A percentile compares a stretch with the other conserved stretches of the same genome.
These are phyloP conservation scores for Brassica hybrid DNA, from an alignment of 441 rosid genomes.

Conservation along the genomic window DNA sequence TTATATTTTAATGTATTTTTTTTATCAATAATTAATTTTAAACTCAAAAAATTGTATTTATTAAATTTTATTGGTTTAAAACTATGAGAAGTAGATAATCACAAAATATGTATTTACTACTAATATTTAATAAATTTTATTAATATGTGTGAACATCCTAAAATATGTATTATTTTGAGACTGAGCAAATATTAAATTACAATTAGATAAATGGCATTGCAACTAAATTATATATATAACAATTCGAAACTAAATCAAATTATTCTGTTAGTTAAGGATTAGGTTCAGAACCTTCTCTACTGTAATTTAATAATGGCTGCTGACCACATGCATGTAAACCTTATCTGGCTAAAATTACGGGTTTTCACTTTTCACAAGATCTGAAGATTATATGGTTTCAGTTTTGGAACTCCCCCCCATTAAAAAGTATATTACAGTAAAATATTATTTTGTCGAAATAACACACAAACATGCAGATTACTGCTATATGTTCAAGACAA, in stretches of 20 bases:
- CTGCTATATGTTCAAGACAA: neutral
- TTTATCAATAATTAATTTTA: too few relatives aligned
- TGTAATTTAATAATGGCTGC: neutral
- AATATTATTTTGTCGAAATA: neutral
- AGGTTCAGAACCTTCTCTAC: neutral
- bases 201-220: neutral
- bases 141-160: too few relatives aligned
- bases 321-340: neutral
- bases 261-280: neutral
- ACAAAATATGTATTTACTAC: too few relatives aligned
- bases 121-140: too few relatives aligned
- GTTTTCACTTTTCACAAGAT: neutral
- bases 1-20: too few relatives aligned
- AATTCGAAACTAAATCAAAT: neutral
- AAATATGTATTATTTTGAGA: too few relatives aligned
- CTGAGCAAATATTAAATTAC: too few relatives aligned
- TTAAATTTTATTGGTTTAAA: too few relatives aligned
- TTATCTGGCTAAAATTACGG: neutral
- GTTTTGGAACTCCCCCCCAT: too few relatives aligned
- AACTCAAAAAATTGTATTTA: too few relatives aligned
- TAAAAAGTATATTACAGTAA: neutral
- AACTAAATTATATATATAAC: too few relatives aligned
- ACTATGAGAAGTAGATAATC: too few relatives aligned
- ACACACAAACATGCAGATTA: slow-evolving; percentile 7
- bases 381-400: neutral